Conservation (phyloP, 352 stramenopile species). For the Globisporangium cederbergense region DNA sequence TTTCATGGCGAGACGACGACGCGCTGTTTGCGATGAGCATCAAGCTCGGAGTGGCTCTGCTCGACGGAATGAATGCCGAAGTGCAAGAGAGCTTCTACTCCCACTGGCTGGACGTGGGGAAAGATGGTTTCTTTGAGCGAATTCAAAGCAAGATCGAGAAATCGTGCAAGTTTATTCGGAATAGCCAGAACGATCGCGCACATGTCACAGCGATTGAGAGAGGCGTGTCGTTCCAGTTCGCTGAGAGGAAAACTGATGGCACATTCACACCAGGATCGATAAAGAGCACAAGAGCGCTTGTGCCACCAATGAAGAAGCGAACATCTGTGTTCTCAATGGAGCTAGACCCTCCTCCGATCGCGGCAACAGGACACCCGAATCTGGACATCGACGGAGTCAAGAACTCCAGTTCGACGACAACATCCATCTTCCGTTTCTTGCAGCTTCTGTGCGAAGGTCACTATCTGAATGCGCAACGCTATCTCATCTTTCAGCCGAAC, state of each 20-base stretch:
- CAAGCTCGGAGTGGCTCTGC: constrained; percentile 55
- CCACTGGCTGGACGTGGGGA: constrained; percentile 35
- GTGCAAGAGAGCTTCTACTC: constrained; percentile 68
- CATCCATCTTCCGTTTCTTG: constrained; percentile 64
- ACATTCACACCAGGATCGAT: background rate
- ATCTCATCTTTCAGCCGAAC: constrained; percentile 43
- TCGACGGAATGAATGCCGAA: constrained; percentile 76
- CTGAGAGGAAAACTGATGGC: background rate
- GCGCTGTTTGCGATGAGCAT: constrained; percentile 54
- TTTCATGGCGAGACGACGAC: constrained; percentile 50
- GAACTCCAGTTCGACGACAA: constrained; percentile 26
- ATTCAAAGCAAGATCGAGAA: constrained; percentile 52
- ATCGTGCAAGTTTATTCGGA: constrained; percentile 38
- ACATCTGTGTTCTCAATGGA: constrained; percentile 18
- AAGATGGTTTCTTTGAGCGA: constrained; percentile 44
- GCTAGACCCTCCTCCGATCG: constrained; percentile 14
- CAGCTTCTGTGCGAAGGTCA: constrained; percentile 73
- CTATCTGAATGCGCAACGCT: constrained; percentile 58
- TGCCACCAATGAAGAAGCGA: constrained; percentile 1
- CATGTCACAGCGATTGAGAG: constrained; percentile 1
- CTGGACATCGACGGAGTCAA: constrained; percentile 6
- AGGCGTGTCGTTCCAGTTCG: constrained; percentile 6
- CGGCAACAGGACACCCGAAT: background rate
- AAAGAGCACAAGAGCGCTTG: background rate
- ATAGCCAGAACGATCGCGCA: constrained; percentile 21